These are phyloP conservation scores for Trichosanthes truncata DNA, from an alignment of 306 rosid species.

Conservation along the genomic window DNA sequence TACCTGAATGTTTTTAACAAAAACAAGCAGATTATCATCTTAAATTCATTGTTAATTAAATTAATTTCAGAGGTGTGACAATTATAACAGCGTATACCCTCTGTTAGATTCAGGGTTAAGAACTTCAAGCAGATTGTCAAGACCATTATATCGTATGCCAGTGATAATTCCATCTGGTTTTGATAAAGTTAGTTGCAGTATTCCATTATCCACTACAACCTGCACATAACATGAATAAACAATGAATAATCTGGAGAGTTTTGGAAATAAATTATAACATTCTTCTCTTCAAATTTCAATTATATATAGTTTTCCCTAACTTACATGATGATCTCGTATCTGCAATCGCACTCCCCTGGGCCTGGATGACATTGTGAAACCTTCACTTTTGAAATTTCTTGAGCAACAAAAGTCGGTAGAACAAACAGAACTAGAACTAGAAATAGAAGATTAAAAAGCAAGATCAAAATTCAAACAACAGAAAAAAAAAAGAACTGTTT, in stretches of 20 bases:
- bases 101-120: slow-evolving; percentile 67
- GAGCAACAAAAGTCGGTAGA: not conserved
- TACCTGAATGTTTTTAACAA: slow-evolving; percentile 44
- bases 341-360: slow-evolving; percentile 45
- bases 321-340: slow-evolving; percentile 51
- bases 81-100: slow-evolving; percentile 41
- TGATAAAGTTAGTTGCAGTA: slow-evolving; percentile 71
- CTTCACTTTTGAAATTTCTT: slow-evolving; percentile 1
- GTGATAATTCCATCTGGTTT: slow-evolving; percentile 83
- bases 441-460: not conserved
- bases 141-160: slow-evolving; percentile 59
- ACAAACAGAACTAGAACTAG: not conserved
- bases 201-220: slow-evolving; percentile 96
- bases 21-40: not conserved
- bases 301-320: slow-evolving; percentile 8
- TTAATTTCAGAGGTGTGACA: not conserved
- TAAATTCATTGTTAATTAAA: not conserved
- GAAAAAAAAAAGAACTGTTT: not conserved
- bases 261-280: not conserved
- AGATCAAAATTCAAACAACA: not conserved
- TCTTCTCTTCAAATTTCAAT: not conserved
- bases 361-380: slow-evolving; percentile 37
- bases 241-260: not conserved
- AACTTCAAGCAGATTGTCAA: slow-evolving; percentile 83
- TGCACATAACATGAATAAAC: slow-evolving; percentile 19